These are phyloP conservation scores for Scenedesmus sp. DNA, from an alignment of 163 green algal genomes.

Conservation along the genomic window DNA sequence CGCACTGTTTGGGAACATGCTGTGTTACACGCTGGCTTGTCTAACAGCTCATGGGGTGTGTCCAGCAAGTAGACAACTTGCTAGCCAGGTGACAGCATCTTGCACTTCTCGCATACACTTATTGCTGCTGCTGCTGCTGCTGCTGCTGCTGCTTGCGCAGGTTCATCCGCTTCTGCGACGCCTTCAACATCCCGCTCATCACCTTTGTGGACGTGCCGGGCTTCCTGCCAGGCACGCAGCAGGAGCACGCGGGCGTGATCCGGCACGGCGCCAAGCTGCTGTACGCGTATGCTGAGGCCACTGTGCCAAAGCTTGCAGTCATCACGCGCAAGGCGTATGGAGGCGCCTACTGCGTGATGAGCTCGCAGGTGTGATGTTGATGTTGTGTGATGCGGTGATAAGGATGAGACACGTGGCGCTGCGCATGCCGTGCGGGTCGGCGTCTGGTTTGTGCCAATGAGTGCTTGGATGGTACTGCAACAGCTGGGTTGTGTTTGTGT, in stretches of 20 bases:
- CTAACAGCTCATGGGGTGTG: too few species aligned
- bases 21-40: neutral
- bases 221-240: conserved; percentile 77
- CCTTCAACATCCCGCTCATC: conserved; percentile 82
- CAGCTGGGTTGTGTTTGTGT: neutral
- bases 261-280: conserved; percentile 83
- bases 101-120: too few species aligned
- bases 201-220: conserved; percentile 84
- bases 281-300: conserved; percentile 83
- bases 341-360: conserved; percentile 82
- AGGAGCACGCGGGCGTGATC: conserved; percentile 82
- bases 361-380: conserved; percentile 53
- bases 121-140: neutral
- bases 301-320: conserved; percentile 82
- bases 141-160: neutral
- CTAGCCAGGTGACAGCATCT: too few species aligned
- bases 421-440: too few species aligned
- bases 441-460: too few species aligned
- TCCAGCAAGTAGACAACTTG: too few species aligned
- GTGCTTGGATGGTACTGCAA: neutral
- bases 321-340: conserved; percentile 86
- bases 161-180: conserved; percentile 77
- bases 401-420: too few species aligned
- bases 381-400: neutral
- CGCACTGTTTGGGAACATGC: neutral